Percentiles rank a stretch among this genome's conserved stretches.
phyloP scores from a whole-genome alignment of 2,329 filamentous ascomycete species.

The Thelonectria olida region DNA sequence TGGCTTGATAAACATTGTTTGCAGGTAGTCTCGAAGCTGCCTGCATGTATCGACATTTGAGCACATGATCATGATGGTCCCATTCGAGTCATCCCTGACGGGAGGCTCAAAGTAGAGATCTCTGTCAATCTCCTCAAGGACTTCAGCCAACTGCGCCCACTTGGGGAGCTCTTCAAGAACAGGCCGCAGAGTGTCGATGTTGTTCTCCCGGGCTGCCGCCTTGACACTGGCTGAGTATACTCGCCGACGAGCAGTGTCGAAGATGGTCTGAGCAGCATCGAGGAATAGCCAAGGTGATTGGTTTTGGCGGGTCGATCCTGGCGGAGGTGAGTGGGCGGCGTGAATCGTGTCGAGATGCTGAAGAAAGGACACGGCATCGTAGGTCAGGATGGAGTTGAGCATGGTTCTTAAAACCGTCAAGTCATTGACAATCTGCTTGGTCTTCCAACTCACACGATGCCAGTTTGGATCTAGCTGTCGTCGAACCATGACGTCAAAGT shows the following conservation, averaged over 20 bases:
- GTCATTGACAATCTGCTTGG: conserved; percentile 92
- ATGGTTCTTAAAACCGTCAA: conserved; percentile 84
- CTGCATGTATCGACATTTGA: conserved; percentile 85
- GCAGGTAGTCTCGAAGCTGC: conserved; percentile 89
- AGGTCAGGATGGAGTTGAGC: conserved; percentile 82
- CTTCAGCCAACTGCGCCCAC: conserved; percentile 88
- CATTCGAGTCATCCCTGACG: conserved; percentile 83
- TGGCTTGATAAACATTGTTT: conserved; percentile 84
- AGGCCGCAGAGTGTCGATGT: conserved; percentile 73
- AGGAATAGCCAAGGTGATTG: conserved; percentile 97
- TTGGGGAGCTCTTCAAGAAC: conserved; percentile 95
- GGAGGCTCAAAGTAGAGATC: conserved; percentile 86
- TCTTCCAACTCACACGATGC: conserved; percentile 96
- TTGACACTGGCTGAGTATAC: conserved; percentile 81
- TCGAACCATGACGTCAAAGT: conserved; percentile 89
- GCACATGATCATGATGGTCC: conserved; percentile 96
- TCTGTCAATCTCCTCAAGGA: conserved; percentile 91
- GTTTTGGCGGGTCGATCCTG: conserved; percentile 85
- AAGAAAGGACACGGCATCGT: conserved; percentile 91
- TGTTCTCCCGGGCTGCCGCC: conserved; percentile 55
- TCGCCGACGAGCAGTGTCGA: conserved; percentile 86
- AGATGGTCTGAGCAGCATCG: conserved; percentile 93
- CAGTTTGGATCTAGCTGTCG: conserved; percentile 95
- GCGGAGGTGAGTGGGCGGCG: conserved; percentile 86
- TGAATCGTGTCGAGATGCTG: conserved; percentile 95